These are phyloP conservation scores for Phytophthora citrophthora DNA, from an alignment of 352 stramenopile genomes.

Conservation along the genomic window DNA sequence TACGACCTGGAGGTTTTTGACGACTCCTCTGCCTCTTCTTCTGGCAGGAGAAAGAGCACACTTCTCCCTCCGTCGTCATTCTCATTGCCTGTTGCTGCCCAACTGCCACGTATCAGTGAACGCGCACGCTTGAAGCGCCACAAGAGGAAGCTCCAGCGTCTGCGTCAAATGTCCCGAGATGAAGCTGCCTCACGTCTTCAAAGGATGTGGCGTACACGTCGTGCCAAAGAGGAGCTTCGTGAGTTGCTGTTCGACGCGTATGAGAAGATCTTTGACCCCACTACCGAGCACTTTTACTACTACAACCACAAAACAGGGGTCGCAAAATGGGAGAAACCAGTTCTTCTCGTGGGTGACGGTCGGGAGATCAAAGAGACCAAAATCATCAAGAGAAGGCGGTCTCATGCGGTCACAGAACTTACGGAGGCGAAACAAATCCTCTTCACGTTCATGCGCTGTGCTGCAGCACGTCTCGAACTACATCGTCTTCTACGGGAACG, in stretches of 20 bases:
- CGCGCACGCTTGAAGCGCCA: slow-evolving; percentile 65
- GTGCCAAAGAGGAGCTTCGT: slow-evolving; percentile 48
- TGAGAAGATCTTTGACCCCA: slow-evolving; percentile 78
- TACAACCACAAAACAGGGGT: slow-evolving; percentile 75
- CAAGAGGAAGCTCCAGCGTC: slow-evolving; percentile 64
- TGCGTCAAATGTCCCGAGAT: slow-evolving; percentile 60
- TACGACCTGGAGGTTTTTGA: slow-evolving; percentile 60
- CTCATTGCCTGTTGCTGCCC: slow-evolving; percentile 1
- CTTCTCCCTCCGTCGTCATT: slow-evolving; percentile 13
- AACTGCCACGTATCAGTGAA: slow-evolving; percentile 50
- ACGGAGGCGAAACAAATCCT: slow-evolving; percentile 53
- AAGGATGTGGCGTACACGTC: slow-evolving; percentile 46
- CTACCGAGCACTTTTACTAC: slow-evolving; percentile 74
- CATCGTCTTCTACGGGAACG: slow-evolving; percentile 47
- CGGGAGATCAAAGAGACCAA: slow-evolving; percentile 50
- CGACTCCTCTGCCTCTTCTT: slow-evolving; percentile 11
- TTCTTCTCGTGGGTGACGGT: slow-evolving; percentile 41
- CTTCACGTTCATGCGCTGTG: slow-evolving; percentile 50
- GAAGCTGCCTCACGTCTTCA: slow-evolving; percentile 66
- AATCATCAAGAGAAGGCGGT: slow-evolving; percentile 46
- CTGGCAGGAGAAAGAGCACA: slow-evolving; percentile 23
- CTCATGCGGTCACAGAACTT: slow-evolving; percentile 51
- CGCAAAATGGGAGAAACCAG: slow-evolving; percentile 72
- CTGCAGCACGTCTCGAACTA: slow-evolving; percentile 53
- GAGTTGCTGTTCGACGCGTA: slow-evolving; percentile 58